Percentiles rank a stretch among this genome's conserved stretches.
phyloP scores from a whole-genome alignment of 805 yeast genomes.

The Saccharomycopsis fodiens region DNA sequence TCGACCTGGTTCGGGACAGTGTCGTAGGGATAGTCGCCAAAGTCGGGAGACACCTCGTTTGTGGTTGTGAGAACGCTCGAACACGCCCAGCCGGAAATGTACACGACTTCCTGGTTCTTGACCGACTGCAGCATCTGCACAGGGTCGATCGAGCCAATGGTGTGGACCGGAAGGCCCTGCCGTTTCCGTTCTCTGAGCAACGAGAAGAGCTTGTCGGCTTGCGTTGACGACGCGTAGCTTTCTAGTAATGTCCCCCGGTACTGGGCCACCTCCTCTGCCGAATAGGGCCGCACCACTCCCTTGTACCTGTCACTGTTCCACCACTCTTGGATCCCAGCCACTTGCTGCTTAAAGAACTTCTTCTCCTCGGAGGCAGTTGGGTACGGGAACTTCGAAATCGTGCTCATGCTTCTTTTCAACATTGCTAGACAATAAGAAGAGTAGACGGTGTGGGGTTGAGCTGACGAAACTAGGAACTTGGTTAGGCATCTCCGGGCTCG shows the following conservation, averaged over 20 bases:
- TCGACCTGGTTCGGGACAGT: slow-evolving; percentile 65
- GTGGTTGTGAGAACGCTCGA: slow-evolving; percentile 51
- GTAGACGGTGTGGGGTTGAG: too few relatives aligned
- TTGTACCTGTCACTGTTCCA: slow-evolving; percentile 41
- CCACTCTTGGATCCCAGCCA: slow-evolving; percentile 38
- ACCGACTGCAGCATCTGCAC: slow-evolving; percentile 54
- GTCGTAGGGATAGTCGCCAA: slow-evolving; percentile 63
- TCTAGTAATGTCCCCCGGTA: slow-evolving; percentile 41
- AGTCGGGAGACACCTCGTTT: slow-evolving; percentile 57
- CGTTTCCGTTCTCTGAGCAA: slow-evolving; percentile 34
- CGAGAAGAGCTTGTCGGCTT: slow-evolving; percentile 45
- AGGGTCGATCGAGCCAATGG: slow-evolving; percentile 57
- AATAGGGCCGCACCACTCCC: slow-evolving; percentile 43
- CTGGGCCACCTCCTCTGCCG: slow-evolving; percentile 43
- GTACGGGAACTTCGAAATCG: slow-evolving; percentile 26
- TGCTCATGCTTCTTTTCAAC: background rate
- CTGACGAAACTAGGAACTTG: too few relatives aligned
- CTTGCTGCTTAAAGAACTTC: slow-evolving; percentile 28
- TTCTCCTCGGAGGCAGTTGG: slow-evolving; percentile 29
- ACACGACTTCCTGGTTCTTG: slow-evolving; percentile 43
- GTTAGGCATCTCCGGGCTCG: too few relatives aligned
- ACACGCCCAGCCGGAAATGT: slow-evolving; percentile 58
- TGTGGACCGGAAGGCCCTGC: slow-evolving; percentile 41
- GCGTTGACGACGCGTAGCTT: slow-evolving; percentile 41
- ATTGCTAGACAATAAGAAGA: too few relatives aligned